Base-by-base conservation (phyloP, 768 basidiomycete species). In the Astraeus odoratus region DNA sequence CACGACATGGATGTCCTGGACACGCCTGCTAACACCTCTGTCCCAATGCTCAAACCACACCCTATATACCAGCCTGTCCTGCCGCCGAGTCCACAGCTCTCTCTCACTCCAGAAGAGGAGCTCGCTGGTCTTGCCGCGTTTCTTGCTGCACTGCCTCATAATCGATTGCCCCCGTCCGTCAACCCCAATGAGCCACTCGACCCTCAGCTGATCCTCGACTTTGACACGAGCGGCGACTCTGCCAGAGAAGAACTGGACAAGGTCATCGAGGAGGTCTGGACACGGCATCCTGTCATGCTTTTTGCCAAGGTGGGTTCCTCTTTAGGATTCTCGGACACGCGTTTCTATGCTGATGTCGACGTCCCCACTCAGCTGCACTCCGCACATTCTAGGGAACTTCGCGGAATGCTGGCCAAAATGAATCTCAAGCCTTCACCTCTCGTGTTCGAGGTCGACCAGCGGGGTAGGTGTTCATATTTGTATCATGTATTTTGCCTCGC, bases 171-270 rank as follows among this genome's bases (percentile, higher is more conserved):
- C 1, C 58, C 67, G 1, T 67, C 69, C 5, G 74, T 88, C 36
- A 77, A 90, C 55, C 83, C 88, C 0, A 53, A 70, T 9, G 51
- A 53, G 9, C 77, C 86, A 7, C 78, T 90, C 47, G 87, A 91
- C 59, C 86, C 89, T 3, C 77, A 87, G 54, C 76, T 90, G 46
- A 75, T 92, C 4, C 73, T 92, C 33, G 88, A 86, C 55, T 92
- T 91, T 58, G 86, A 91, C 58, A 83, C 84, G 0, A 76, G 80
- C n/a, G 69, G 76, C 34, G 65, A 75, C 2, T 72, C 74, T 12
- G 85, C 86, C 1, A 53, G 57, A 16, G 74, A 78, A 26, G 86
- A 89, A 60, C 67, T 89, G 25, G 59, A 64, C 26, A 66, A 68
- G 1, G 69, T 89, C 58, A 74, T 81, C 6, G 64, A 71, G 1